Evolutionary conservation across 2,329 filamentous ascomycete species (phyloP), one percentile per base, ranked within the genome.

Genomic region (Colletotrichum euphorbiae): DNA sequence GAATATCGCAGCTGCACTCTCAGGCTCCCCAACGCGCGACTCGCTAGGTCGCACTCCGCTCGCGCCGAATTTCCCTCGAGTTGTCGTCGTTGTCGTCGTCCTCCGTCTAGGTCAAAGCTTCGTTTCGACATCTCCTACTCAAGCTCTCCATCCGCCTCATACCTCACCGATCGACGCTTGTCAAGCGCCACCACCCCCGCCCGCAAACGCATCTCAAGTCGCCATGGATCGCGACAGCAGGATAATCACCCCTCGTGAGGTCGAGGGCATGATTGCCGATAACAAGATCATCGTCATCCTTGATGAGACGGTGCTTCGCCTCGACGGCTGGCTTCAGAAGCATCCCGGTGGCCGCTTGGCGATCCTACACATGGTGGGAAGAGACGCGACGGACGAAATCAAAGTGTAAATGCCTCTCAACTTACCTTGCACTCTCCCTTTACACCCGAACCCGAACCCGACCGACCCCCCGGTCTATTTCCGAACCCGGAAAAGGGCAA

Each of bases 351-450:
- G 88, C 36, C 78, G 80, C 13, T 77, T 90, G 28, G 85, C 87
- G 19, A 88, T 90, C 69, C 74, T 86, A 70, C 88, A 90, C 77
- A 89, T 88, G 85, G 84, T 88, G 4, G 86, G 86, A 62, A 82
- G 81, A 75, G 86, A 89, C 77, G 85, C 86, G 24, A 87, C 85
- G 19, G 84, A 87, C 73, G 86, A 89, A 74, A 88, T 88, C 72
- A 84, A 84, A 70, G 84, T 83, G 86, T 88, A 84, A 80, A 71
- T 75, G 43, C 75, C 31, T 51, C 50, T 55, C 54, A 55, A 54
- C 48, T 42, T 42, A 43, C 52, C 21, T 54, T 12, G n/a, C 21
- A 12, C 9, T 0, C 5, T 33, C 12, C 28, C 42, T 28, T 40
- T 46, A 0, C 42, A 15, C 13, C 52, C 15, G 8, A 8, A 7